These are phyloP conservation scores for Apostasia shenzhenica DNA, from an alignment of 106 monocot genomes.

Conservation along the genomic window DNA sequence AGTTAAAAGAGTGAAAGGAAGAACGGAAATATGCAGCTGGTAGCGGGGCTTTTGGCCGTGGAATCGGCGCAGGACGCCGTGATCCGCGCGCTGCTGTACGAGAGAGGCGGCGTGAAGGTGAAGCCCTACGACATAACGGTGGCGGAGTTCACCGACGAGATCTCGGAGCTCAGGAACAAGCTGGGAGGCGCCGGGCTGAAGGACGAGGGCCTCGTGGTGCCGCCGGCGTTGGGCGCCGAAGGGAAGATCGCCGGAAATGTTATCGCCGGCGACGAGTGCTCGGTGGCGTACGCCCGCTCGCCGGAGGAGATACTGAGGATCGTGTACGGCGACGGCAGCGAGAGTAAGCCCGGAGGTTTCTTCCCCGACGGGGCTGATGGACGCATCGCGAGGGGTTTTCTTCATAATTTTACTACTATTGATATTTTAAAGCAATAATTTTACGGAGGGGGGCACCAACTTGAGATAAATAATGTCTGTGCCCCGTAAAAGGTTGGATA, in stretches of 20 bases:
- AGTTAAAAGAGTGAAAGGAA: background rate
- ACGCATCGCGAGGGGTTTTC: constrained; percentile 27
- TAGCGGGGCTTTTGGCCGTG: constrained; percentile 61
- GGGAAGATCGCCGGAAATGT: constrained; percentile 36
- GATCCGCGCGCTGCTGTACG: constrained; percentile 45
- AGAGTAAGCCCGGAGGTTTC: constrained; percentile 44
- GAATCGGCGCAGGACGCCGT: constrained; percentile 78
- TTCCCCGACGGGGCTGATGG: constrained; percentile 47
- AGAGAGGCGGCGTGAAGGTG: constrained; percentile 17
- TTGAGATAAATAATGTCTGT: background rate
- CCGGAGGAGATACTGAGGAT: constrained; percentile 57
- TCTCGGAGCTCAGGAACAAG: constrained; percentile 48
- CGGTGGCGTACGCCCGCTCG: constrained; percentile 36
- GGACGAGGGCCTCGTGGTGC: constrained; percentile 67
- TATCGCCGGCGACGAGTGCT: constrained; percentile 40
- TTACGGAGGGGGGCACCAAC: background rate
- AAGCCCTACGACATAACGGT: constrained; percentile 48
- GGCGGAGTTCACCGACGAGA: constrained; percentile 44
- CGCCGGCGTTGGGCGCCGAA: constrained; percentile 32
- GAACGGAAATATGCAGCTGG: constrained; percentile 22
- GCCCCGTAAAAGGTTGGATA: background rate
- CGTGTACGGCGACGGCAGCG: constrained; percentile 50
- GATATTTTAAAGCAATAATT: no score
- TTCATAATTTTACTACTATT: background rate
- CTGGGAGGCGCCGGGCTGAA: constrained; percentile 46